phyloP scores from a whole-genome alignment of 1,139 yeast species.

The Taphrina sp. region DNA sequence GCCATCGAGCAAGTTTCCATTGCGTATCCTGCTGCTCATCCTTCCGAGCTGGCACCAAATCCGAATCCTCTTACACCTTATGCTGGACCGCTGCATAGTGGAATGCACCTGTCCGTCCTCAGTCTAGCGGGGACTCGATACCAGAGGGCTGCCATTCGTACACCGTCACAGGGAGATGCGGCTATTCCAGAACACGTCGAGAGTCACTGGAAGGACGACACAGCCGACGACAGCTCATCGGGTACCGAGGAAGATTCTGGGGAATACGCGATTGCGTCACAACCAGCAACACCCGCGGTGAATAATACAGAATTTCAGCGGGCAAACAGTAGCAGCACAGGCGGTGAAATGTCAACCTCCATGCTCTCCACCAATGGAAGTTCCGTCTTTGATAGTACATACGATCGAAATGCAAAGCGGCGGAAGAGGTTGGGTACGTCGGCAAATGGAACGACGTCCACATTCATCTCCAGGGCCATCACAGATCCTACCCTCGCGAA shows the following conservation, averaged over 20 bases:
- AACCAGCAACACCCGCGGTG: constrained; percentile 4
- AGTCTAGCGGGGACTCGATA: background rate
- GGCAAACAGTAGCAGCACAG: constrained; percentile 8
- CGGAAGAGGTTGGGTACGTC: constrained; percentile 26
- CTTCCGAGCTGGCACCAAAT: constrained; percentile 21
- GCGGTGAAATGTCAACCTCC: constrained; percentile 11
- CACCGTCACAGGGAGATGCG: constrained; percentile 16
- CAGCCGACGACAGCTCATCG: constrained; percentile 4
- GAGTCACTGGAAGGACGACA: background rate
- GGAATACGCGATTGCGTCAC: background rate
- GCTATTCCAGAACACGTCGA: background rate
- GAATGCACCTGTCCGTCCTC: constrained; percentile 19
- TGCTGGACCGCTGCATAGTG: constrained; percentile 15
- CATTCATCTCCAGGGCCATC: constrained; percentile 46
- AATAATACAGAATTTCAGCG: background rate
- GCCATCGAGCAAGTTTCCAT: constrained; percentile 10
- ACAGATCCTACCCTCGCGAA: constrained; percentile 45
- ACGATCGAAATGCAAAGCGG: constrained; percentile 16
- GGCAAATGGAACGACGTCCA: constrained; percentile 42
- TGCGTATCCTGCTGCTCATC: constrained; percentile 29
- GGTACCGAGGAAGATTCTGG: constrained; percentile 11
- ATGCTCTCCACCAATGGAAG: constrained; percentile 9
- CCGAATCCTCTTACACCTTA: constrained; percentile 31
- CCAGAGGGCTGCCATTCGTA: background rate
- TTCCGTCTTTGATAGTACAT: constrained; percentile 17